These are phyloP conservation scores for Cordyceps cateniannulata DNA, from an alignment of 2,329 filamentous ascomycete genomes.

Conservation along the genomic window DNA sequence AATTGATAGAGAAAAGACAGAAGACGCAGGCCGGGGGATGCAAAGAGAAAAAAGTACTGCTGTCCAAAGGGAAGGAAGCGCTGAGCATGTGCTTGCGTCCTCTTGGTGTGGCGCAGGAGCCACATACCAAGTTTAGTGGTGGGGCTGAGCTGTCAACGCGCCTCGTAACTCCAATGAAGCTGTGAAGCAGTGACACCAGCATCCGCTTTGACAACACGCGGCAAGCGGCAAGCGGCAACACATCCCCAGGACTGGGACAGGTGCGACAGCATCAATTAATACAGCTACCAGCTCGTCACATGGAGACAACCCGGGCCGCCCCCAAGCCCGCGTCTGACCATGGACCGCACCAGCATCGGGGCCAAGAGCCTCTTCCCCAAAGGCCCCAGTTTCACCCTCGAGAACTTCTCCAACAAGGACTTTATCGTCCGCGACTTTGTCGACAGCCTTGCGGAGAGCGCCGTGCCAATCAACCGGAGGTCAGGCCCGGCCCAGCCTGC, in stretches of 20 bases:
- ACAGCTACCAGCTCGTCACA: conserved; percentile 17
- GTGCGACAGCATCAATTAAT: background rate
- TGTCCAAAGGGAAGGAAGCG: conserved; percentile 1
- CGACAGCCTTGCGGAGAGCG: conserved; percentile 81
- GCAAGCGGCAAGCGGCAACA: conserved; percentile 5
- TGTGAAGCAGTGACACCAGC: conserved; percentile 1
- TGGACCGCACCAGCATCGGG: conserved; percentile 39
- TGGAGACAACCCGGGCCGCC: conserved; percentile 20
- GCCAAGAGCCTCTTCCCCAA: conserved; percentile 67
- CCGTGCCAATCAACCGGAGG: conserved; percentile 70
- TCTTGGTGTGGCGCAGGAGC: conserved; percentile 8
- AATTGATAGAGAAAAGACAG: background rate
- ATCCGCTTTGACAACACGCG: background rate
- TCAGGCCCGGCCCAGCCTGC: conserved; percentile 58
- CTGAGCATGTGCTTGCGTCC: conserved; percentile 12
- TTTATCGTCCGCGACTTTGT: conserved; percentile 99
- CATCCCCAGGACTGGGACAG: background rate
- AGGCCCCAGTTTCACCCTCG: conserved; percentile 77
- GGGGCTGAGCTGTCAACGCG: conserved; percentile 15
- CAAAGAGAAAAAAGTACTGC: background rate
- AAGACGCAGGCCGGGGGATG: background rate
- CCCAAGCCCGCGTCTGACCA: conserved; percentile 19
- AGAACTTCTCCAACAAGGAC: conserved; percentile 82
- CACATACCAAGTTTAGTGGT: conserved; percentile 17
- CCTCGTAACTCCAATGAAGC: conserved; percentile 5